Percentiles rank a stretch among this genome's conserved stretches.
Conservation (phyloP, 192 early-diverging fungal genomes). For the Mortierella claussenii region DNA sequence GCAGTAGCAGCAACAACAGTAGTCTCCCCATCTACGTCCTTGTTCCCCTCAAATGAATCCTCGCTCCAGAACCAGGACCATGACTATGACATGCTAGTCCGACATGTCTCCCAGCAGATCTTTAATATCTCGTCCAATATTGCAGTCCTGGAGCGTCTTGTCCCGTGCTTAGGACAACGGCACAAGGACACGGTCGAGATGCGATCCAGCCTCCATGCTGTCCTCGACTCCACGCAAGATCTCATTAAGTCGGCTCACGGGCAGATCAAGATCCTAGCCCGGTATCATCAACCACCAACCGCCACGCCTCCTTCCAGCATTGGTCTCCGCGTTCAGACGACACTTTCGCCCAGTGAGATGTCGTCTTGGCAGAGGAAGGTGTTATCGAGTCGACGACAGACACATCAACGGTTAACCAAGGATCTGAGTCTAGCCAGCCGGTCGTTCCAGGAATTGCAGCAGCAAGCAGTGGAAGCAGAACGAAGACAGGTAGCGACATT, state of each 20-base stretch:
- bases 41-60: neutral
- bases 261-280: slow-evolving; percentile 26
- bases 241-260: slow-evolving; percentile 39
- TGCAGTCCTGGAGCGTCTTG: slow-evolving; percentile 38
- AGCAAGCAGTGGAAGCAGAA: slow-evolving; percentile 29
- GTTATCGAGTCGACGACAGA: slow-evolving; percentile 19
- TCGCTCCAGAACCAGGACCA: slow-evolving; percentile 33
- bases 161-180: slow-evolving; percentile 44
- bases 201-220: slow-evolving; percentile 29
- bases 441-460: slow-evolving; percentile 41
- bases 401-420: slow-evolving; percentile 41
- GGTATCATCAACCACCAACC: slow-evolving; percentile 39
- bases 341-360: neutral
- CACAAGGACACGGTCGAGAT: slow-evolving; percentile 48
- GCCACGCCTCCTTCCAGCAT: neutral
- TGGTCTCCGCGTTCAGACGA: neutral
- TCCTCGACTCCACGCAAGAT: slow-evolving; percentile 37
- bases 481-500: slow-evolving; percentile 30
- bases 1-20: neutral
- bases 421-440: slow-evolving; percentile 28
- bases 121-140: slow-evolving; percentile 53
- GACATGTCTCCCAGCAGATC: slow-evolving; percentile 47
- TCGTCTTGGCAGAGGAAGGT: slow-evolving; percentile 27
- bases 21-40: neutral
- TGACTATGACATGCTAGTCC: slow-evolving; percentile 51